Percentiles rank a stretch among this genome's conserved stretches.
phyloP scores from a whole-genome alignment of 129 eudicot species.

The Silybum marianum region DNA sequence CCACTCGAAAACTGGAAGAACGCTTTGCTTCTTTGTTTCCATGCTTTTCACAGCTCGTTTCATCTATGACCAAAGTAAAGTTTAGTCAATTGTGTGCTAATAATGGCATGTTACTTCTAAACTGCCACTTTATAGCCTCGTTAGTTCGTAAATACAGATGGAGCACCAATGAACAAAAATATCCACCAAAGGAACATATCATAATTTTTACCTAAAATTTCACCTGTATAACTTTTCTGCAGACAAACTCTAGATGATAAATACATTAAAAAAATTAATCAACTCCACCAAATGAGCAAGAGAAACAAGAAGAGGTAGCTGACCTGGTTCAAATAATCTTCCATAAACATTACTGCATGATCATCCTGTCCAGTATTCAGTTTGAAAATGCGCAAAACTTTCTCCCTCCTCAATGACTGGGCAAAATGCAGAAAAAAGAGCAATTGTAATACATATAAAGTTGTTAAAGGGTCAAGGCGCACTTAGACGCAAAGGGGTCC shows the following conservation, averaged over 20 bases:
- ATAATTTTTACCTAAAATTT: not conserved
- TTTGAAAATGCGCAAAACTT: conserved; percentile 74
- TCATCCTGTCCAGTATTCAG: conserved; percentile 95
- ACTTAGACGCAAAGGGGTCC: too few relatives aligned
- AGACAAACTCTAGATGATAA: not conserved
- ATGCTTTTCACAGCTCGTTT: conserved; percentile 69
- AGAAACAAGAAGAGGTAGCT: conserved; percentile 14
- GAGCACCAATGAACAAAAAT: not conserved
- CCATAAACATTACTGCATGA: conserved; percentile 92
- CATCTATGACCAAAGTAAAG: conserved; percentile 48
- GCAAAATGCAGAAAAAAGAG: not conserved
- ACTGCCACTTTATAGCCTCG: not conserved
- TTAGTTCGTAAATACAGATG: not conserved
- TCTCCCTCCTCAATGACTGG: conserved; percentile 82
- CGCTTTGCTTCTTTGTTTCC: conserved; percentile 59
- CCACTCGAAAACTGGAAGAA: conserved; percentile 75
- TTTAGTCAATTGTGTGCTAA: not conserved
- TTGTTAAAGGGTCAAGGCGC: too few relatives aligned
- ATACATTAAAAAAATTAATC: not conserved
- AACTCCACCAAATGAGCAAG: conserved; percentile 1
- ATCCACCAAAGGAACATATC: not conserved
- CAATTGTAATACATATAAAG: not conserved
- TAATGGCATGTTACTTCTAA: not conserved
- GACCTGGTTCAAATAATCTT: conserved; percentile 84
- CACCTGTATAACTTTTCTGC: not conserved